phyloP scores from a whole-genome alignment of 1,284 basidiomycete genomes.

The Austroboletus olivaceoglutinosus region DNA sequence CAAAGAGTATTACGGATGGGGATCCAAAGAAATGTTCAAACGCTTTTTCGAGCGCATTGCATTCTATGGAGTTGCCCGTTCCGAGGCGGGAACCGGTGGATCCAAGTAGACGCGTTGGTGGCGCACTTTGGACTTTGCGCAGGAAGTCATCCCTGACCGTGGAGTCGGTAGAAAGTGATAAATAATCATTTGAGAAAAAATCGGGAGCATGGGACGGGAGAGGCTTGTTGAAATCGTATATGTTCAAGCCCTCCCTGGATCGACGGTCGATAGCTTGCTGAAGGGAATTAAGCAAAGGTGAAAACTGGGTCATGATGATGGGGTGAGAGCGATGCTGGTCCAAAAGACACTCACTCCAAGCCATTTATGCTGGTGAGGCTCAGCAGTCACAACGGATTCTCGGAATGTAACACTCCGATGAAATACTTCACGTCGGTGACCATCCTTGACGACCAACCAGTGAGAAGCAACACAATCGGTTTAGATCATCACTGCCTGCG shows the following conservation, averaged over 20 bases:
- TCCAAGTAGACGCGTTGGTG: slow-evolving; percentile 40
- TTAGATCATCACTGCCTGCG: no score
- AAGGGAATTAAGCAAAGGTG: slow-evolving; percentile 12
- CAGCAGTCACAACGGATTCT: no score
- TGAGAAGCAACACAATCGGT: no score
- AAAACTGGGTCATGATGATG: slow-evolving; percentile 9
- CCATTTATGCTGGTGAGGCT: no score
- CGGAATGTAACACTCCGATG: no score
- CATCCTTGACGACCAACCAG: no score
- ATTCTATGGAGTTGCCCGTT: slow-evolving; percentile 42
- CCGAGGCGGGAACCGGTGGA: slow-evolving; percentile 59
- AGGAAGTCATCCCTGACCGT: slow-evolving; percentile 37
- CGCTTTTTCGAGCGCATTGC: slow-evolving; percentile 12
- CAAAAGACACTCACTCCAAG: no score
- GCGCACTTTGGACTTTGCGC: slow-evolving; percentile 21
- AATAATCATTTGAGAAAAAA: slow-evolving; percentile 63
- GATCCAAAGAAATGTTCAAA: slow-evolving; percentile 18
- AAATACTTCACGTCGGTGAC: no score
- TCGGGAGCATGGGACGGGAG: slow-evolving; percentile 42
- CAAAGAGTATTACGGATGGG: slow-evolving; percentile 52
- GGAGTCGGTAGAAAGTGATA: slow-evolving; percentile 48
- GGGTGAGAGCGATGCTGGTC: no score
- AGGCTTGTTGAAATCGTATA: slow-evolving; percentile 19
- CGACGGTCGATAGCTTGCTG: slow-evolving; percentile 16
- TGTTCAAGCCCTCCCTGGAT: slow-evolving; percentile 3